Evolutionary conservation across 306 rosid genomes (phyloP), one percentile per base, ranked within the genome.

Genomic region (Trichosanthes cucumerina): DNA sequence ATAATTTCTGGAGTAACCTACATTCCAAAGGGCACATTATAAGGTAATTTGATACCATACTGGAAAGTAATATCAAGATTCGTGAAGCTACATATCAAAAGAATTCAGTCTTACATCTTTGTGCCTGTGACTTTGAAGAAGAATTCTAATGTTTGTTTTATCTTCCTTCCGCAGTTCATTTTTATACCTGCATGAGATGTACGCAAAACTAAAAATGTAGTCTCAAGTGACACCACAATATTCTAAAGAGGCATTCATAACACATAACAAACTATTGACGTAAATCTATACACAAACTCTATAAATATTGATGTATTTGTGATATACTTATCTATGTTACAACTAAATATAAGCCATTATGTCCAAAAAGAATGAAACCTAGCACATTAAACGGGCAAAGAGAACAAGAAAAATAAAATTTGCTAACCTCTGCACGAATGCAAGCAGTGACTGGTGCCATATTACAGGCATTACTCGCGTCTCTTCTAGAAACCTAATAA

Each of bases 391-490:
- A 54, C 2, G 41, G 80, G 77, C 34, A 65, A 53, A 31, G 41
- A 75, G 6, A 59, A 53, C 65, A 49, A 33, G 64, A 24, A 15
- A 11, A 4, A 18, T 6, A 82, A 78, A 31, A n/a, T 0, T 78
- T 50, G 72, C 92, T 79, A 43, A 90, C 98, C 99, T 92, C 79
- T 95, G 97, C 62, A 88, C 89, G 85, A 92, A 95, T 63, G 97
- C 91, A 83, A 95, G 97, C 57, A 95, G 91, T 54, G 99, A 92
- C 63, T 92, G 97, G 82, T 95, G 97, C 99, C 99, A 92, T 87
- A 95, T 95, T 70, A 95, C 99, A 50, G 99, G 99, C 97, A 92
- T 92, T 46, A 84, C 79, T 82, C 93, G 85, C 21, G 82, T 80
- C 44, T 92, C 97, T 73, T 86, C 82, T 23, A 86, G 83, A 83